Evolutionary conservation across 78 protist genomes (phyloP).

Genomic region (Dictyostelium brefeldianum): DNA sequence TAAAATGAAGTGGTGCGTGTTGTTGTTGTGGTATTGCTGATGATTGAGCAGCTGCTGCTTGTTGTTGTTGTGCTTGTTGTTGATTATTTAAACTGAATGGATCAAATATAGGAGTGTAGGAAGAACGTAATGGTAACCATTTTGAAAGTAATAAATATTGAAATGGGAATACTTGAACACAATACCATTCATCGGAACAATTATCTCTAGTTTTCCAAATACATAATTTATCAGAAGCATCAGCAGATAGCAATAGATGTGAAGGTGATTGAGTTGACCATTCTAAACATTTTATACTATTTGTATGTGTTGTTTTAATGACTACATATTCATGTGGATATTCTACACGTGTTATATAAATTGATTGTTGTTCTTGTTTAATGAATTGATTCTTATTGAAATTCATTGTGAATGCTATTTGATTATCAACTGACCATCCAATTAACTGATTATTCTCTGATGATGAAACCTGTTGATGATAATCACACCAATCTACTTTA

Average conservation of each 20-base stretch:
- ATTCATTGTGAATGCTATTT: constrained; percentile 49
- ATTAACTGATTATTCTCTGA: constrained; percentile 11
- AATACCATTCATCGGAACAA: constrained; percentile 50
- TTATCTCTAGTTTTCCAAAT: constrained; percentile 44
- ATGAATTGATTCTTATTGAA: constrained; percentile 1
- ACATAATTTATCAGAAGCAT: constrained; percentile 30
- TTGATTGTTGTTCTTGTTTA: background rate
- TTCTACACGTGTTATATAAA: constrained; percentile 46
- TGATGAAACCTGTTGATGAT: background rate
- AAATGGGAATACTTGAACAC: background rate
- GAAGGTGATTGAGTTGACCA: constrained; percentile 58
- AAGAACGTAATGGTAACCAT: constrained; percentile 23
- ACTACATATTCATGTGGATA: constrained; percentile 44
- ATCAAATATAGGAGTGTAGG: constrained; percentile 32
- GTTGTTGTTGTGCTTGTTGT: background rate
- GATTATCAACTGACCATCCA: constrained; percentile 59
- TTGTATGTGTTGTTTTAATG: constrained; percentile 30
- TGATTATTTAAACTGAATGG: constrained; percentile 7
- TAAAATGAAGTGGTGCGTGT: background rate
- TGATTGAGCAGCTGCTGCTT: background rate
- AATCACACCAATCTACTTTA: constrained; percentile 22
- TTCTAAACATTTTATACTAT: constrained; percentile 37
- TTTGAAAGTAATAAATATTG: constrained; percentile 41
- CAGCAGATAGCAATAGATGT: constrained; percentile 20
- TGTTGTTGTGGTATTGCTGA: background rate